phyloP scores from a whole-genome alignment of 805 yeast genomes.

The Candida suzukii region DNA sequence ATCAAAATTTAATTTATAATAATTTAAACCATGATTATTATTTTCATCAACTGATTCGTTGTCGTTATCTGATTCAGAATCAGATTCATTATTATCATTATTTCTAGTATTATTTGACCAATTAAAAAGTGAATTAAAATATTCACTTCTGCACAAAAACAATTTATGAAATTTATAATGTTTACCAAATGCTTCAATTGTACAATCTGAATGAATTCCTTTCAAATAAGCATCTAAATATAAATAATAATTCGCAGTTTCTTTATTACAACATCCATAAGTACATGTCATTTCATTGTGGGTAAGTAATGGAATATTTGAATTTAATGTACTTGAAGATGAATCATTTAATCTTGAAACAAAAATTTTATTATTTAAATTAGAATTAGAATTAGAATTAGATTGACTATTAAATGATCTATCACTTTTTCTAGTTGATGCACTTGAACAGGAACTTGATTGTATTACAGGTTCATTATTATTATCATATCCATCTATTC shows the following conservation, averaged over 20 bases:
- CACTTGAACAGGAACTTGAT: too few relatives aligned
- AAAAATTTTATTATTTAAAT: too few relatives aligned
- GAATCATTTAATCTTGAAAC: background rate
- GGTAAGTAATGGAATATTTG: background rate
- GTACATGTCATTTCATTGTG: constrained; percentile 15
- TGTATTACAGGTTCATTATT: too few relatives aligned
- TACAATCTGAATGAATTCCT: constrained; percentile 43
- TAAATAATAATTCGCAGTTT: constrained; percentile 22
- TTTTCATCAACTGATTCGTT: constrained; percentile 1
- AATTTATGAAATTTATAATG: constrained; percentile 39
- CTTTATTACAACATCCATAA: constrained; percentile 21
- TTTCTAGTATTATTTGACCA: constrained; percentile 28
- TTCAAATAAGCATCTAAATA: constrained; percentile 32
- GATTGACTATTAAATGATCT: too few relatives aligned
- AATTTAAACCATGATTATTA: background rate
- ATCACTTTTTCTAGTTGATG: too few relatives aligned
- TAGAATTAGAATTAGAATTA: too few relatives aligned
- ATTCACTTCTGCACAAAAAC: constrained; percentile 38
- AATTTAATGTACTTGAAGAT: background rate
- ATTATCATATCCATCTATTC: too few relatives aligned
- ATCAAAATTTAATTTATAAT: constrained; percentile 29
- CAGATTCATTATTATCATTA: background rate
- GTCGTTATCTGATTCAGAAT: constrained; percentile 1
- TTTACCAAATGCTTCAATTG: constrained; percentile 37
- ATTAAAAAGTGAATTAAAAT: constrained; percentile 37